Evolutionary conservation across 1,139 yeast genomes (phyloP), one percentile per base, ranked within the genome.

Genomic region (Sugiyamaella neomexicana): DNA sequence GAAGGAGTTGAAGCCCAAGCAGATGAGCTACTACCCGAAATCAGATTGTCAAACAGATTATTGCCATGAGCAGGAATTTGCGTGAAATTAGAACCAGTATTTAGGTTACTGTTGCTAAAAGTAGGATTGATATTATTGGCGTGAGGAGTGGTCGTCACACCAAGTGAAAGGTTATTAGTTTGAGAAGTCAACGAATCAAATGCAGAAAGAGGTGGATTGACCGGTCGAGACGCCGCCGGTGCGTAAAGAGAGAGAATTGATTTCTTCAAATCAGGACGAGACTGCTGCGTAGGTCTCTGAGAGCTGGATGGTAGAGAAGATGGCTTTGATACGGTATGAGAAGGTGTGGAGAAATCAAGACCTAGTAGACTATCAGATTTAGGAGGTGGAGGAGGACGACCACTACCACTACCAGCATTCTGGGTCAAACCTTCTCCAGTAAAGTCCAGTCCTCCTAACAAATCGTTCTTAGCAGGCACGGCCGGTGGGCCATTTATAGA

Each of bases 211-310:
- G 56, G 13, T 12, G 29, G 12, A 10, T 20, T 27, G 32, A 31
- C 31, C 2, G 51, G 58, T 9, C 39, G 13, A 4, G 56, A 34
- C 50, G 40, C 42, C 37, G 55, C 55, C 46, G 58, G 80, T 1
- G 97, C 86, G 68, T 93, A 93, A 56, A 93, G 78, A 17, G 97
- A 89, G 58, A 93, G 74, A 59, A 93, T 93, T 1, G 97, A 88
- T 72, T 89, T 89, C 68, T 93, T 93, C 69, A 93, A 78, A 66
- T 91, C 97, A n/a, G 86, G 85, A 58, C 88, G 74, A 16, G 75
- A 56, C 15, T 41, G 59, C 43, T 38, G 62, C 27, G 56, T 43
- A 32, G 27, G 53, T 25, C 39, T 52, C 16, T 17, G 59, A 34
- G 20, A 56, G 46, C 12, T 32, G 20, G 7, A 63, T 25, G 13